Evolutionary conservation across 1,139 yeast genomes (phyloP).

Genomic region (Saccharomyces hybrid): DNA sequence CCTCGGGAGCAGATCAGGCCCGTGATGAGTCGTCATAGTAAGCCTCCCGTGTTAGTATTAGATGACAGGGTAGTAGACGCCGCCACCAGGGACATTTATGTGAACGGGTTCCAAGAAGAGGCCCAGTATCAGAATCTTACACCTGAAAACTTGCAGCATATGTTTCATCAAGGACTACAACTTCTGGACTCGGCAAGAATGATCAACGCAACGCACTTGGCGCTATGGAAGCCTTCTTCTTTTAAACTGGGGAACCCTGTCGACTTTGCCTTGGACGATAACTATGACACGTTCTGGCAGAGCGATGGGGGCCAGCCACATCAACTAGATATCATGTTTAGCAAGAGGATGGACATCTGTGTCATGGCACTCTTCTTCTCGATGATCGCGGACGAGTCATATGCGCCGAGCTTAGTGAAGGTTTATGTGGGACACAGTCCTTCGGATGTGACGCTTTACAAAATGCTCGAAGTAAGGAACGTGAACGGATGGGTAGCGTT

Average conservation of each 20-base stretch:
- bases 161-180: constrained; percentile 19
- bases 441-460: constrained; percentile 73
- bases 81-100: constrained; percentile 10
- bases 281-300: constrained; percentile 81
- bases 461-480: constrained; percentile 53
- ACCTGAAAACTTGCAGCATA: constrained; percentile 12
- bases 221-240: constrained; percentile 81
- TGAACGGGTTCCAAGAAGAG: constrained; percentile 15
- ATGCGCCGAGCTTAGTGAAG: constrained; percentile 72
- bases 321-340: constrained; percentile 67
- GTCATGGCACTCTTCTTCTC: constrained; percentile 55
- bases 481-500: constrained; percentile 87
- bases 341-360: constrained; percentile 65
- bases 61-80: constrained; percentile 16
- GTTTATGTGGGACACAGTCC: constrained; percentile 80
- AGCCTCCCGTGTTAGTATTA: constrained; percentile 6
- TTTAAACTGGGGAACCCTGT: constrained; percentile 67
- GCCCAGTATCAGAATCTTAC: constrained; percentile 9
- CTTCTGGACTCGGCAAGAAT: constrained; percentile 16
- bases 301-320: constrained; percentile 94
- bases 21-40: constrained; percentile 4
- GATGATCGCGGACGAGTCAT: constrained; percentile 78
- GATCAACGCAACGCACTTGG: constrained; percentile 70
- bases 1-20: constrained; percentile 12
- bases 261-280: constrained; percentile 62